Base-by-base conservation (phyloP, 2,329 filamentous ascomycete species). In the Podosphaera xanthii region DNA sequence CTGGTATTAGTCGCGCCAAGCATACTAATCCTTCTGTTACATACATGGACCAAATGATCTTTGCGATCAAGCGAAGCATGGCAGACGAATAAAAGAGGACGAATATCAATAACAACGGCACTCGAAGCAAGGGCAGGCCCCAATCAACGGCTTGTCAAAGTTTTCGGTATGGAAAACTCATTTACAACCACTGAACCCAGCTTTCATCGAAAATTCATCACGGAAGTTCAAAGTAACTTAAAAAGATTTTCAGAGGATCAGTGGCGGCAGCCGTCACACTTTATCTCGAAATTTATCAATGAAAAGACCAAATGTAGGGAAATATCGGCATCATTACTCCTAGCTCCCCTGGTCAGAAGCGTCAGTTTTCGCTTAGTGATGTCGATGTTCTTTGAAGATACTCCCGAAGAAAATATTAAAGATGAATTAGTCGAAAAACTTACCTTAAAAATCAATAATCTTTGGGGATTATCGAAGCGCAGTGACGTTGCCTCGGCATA, bases 151-250 rank as follows among this genome's bases (percentile, higher is more conserved):
- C 58, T 63, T 3, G 48, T 59, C 1, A 36, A 7, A 4, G 58
- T 54, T 2, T 65, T 65, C 35, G 59, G 60, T 1, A 63, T 64
- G 7, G 46, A 61, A 1, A 64, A 65, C 42, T 59, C 62, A 1
- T 63, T 65, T 34, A 65, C 62, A 2, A 64, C 63, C 2, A 57
- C 40, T 2, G 33, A 61, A 36, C 8, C 14, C 9, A 7, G 12
- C 1, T 48, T 54, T 14, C 55, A 62, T 46, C 31, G 49, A 54
- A 9, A 31, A 10, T 61, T 59, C 50, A 35, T 59, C 57, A 60
- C 10, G 30, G 53, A 7, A 59, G 52, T 48, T 33, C 14, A 8
- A 44, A 61, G 4, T 3, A 54, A 0, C 44, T 58, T 10, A 60
- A 57, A 59, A 35, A 31, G 0, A 12, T 14, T 34, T 22, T 58